These are phyloP conservation scores for Hepatocystis sp. DNA, from an alignment of 169 alveolate genomes.

Conservation along the genomic window DNA sequence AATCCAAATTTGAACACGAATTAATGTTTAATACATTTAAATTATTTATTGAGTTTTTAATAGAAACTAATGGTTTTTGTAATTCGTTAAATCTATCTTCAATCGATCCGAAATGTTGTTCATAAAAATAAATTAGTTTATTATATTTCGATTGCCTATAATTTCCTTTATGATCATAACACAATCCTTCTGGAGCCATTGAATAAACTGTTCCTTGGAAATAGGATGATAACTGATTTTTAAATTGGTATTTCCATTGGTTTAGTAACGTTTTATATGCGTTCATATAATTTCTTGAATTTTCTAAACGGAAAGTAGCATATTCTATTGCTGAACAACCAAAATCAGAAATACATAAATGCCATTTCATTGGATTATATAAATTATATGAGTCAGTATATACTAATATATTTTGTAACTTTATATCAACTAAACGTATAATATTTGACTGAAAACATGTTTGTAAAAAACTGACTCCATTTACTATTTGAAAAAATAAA, in stretches of 20 bases:
- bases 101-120: constrained; percentile 61
- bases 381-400: constrained; percentile 77
- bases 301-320: constrained; percentile 65
- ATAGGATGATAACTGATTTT: constrained; percentile 54
- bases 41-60: constrained; percentile 5
- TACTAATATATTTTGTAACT: constrained; percentile 83
- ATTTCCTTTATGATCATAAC: constrained; percentile 63
- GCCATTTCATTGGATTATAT: constrained; percentile 83
- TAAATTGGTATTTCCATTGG: constrained; percentile 62
- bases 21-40: constrained; percentile 30
- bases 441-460: constrained; percentile 86
- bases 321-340: constrained; percentile 83
- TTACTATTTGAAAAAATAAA: constrained; percentile 81
- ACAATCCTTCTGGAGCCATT: constrained; percentile 75
- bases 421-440: constrained; percentile 82
- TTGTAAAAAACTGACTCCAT: constrained; percentile 82
- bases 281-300: constrained; percentile 19
- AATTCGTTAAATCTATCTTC: constrained; percentile 49
- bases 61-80: constrained; percentile 19
- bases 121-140: constrained; percentile 44
- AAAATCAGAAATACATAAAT: constrained; percentile 83
- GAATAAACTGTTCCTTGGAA: constrained; percentile 73
- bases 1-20: constrained; percentile 19
- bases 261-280: constrained; percentile 20
- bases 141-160: constrained; percentile 71